A percentile compares a stretch with the other conserved stretches of the same genome.
These are phyloP conservation scores for Eucalyptus sp. DNA, from an alignment of 345 rosid species.

Conservation along the genomic window DNA sequence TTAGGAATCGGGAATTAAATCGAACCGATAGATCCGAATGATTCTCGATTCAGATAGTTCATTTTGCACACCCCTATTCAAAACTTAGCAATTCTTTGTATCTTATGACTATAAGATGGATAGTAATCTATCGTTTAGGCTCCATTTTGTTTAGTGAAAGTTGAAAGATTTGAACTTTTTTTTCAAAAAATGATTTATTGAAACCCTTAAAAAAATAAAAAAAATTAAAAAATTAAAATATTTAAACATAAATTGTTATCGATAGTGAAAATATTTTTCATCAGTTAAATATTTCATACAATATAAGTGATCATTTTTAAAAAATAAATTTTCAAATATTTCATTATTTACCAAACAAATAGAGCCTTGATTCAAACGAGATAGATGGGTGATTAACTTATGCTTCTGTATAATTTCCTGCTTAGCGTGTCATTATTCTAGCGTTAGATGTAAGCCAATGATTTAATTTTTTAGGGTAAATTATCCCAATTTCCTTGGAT, in stretches of 20 bases:
- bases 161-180: neutral
- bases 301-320: neutral
- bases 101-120: neutral
- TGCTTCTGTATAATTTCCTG: fast-evolving
- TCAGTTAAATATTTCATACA: fast-evolving
- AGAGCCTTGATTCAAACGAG: fast-evolving
- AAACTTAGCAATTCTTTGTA: neutral
- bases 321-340: neutral
- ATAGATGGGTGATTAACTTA: fast-evolving
- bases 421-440: fast-evolving
- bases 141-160: neutral
- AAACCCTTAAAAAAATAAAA: too few relatives aligned
- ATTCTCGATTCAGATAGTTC: fast-evolving
- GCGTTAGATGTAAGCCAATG: neutral
- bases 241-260: fast-evolving
- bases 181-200: fast-evolving
- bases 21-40: fast-evolving
- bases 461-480: neutral
- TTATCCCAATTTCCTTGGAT: neutral
- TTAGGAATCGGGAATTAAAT: fast-evolving
- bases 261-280: neutral
- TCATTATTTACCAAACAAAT: fast-evolving
- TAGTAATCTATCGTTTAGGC: neutral
- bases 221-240: too few relatives aligned
- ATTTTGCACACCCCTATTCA: fast-evolving